Evolutionary conservation across 495 filamentous ascomycete genomes (phyloP), one percentile per base, ranked within the genome.

Genomic region (Viridothelium virens): DNA sequence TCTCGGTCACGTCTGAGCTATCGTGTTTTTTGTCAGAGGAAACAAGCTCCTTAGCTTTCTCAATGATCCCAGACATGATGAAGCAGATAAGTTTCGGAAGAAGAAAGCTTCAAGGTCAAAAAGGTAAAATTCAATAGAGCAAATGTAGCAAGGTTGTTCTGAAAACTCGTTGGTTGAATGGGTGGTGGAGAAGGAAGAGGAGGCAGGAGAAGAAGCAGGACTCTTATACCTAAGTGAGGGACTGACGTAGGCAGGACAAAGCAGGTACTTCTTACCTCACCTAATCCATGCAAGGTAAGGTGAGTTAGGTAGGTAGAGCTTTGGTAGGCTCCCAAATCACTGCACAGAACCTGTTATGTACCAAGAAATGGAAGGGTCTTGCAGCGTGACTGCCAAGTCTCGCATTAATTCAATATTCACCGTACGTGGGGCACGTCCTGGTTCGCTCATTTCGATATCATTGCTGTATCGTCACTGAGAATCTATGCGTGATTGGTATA

Each of bases 41-140:
- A 31, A 65, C 18, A 7, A 65, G 50, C 37, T 65, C 63, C 37
- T 65, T 65, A 7, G 46, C 63, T 48, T 65, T 65, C 39, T 65
- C 47, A 31, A 65, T 53, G 39, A 65, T 33, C 9, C 63, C 63
- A 50, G 63, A 65, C 63, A 65, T 65, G 53, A 18, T 36, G 53
- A 59, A 59, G 18, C 18, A 34, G 53, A 9, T 7, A 3, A 7
- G 53, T n/a, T 33, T 59, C 25, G n/a, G 10, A 18, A 59, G 7
- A 3, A 7, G 5, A 36, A 36, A 59, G 53, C 36, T 2, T 59
- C 14, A 7, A 36, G 18, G 18, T 59, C 10, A 18, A 53, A 5
- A 18, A 11, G 25, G 9, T 53, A 5, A 14, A 18, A 53, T 14
- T 53, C 25, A 18, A 53, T 11, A 16, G 14, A 5, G 25, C 25